Evolutionary conservation across 139 green algal species (phyloP).

Genomic region (Nannochloris sp.): DNA sequence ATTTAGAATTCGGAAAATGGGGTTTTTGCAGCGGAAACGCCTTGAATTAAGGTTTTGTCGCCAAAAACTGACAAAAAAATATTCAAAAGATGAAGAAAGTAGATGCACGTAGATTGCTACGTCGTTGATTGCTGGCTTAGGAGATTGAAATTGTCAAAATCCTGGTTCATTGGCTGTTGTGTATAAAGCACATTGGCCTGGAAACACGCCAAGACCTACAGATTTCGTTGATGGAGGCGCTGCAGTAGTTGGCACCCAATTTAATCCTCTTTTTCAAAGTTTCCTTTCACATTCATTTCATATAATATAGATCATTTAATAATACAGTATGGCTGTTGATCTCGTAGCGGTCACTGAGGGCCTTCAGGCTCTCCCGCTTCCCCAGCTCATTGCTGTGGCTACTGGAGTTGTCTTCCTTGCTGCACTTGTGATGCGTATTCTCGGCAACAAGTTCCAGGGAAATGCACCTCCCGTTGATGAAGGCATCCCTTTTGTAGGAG

Average conservation of each 20-base stretch:
- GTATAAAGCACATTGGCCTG: too few relatives aligned
- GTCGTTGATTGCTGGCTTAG: too few relatives aligned
- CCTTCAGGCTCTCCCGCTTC: constrained; percentile 13
- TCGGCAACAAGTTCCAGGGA: constrained; percentile 24
- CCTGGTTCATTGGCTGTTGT: too few relatives aligned
- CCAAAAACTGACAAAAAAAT: too few relatives aligned
- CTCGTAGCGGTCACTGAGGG: not conserved
- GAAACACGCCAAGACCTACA: too few relatives aligned
- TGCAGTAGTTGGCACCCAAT: not conserved
- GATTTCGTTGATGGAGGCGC: too few relatives aligned
- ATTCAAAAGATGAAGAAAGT: not conserved
- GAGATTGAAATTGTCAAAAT: too few relatives aligned
- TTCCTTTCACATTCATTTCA: not conserved
- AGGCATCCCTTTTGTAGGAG: constrained; percentile 85
- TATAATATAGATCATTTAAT: too few relatives aligned
- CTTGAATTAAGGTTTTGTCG: too few relatives aligned
- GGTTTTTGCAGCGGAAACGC: too few relatives aligned
- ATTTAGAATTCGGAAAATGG: too few relatives aligned
- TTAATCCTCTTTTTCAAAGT: not conserved
- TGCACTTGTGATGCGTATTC: constrained; percentile 26
- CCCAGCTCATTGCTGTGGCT: not conserved
- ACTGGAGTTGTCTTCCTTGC: constrained; percentile 21
- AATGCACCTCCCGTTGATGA: constrained; percentile 72
- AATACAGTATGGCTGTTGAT: not conserved
- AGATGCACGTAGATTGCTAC: not conserved